A percentile compares a stretch with the other conserved stretches of the same genome.
Conservation (phyloP, 2,329 filamentous ascomycete genomes). For the Microsporum ferrugineum region DNA sequence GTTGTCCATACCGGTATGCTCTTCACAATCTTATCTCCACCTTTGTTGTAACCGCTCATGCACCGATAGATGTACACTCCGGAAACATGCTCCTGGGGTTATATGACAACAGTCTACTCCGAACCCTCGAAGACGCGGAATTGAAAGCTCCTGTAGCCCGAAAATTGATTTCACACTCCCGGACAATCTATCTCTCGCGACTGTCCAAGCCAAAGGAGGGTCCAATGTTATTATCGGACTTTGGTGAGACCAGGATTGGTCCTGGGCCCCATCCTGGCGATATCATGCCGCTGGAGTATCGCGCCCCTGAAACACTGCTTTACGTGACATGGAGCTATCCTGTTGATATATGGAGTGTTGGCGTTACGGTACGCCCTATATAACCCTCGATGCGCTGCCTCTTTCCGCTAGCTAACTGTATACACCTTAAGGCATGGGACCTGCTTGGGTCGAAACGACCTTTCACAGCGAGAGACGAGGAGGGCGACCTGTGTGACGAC, state of each 20-base stretch:
- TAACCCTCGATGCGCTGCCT: not conserved
- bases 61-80: slow-evolving; percentile 20
- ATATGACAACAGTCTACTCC: slow-evolving; percentile 20
- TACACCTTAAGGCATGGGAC: slow-evolving; percentile 33
- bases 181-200: slow-evolving; percentile 23
- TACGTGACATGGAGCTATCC: slow-evolving; percentile 19
- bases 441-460: slow-evolving; percentile 33
- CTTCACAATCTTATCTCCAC: not conserved
- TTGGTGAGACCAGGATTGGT: slow-evolving; percentile 26
- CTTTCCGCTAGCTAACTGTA: not conserved
- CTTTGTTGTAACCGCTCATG: not conserved
- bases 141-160: slow-evolving; percentile 22
- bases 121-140: slow-evolving; percentile 22
- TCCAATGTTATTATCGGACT: slow-evolving; percentile 19
- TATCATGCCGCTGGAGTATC: slow-evolving; percentile 31
- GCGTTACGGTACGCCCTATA: slow-evolving; percentile 15
- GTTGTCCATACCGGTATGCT: slow-evolving; percentile 22
- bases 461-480: slow-evolving; percentile 30
- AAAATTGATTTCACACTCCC: slow-evolving; percentile 26
- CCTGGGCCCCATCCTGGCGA: slow-evolving; percentile 27
- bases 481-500: slow-evolving; percentile 29
- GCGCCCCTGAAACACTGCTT: slow-evolving; percentile 22
- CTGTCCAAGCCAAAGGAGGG: slow-evolving; percentile 2
- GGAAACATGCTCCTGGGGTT: slow-evolving; percentile 25
- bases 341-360: slow-evolving; percentile 25